Evolutionary conservation across 192 early-diverging fungal species (phyloP), one percentile per base, ranked within the genome.

Genomic region (Haplosporangium gracile): DNA sequence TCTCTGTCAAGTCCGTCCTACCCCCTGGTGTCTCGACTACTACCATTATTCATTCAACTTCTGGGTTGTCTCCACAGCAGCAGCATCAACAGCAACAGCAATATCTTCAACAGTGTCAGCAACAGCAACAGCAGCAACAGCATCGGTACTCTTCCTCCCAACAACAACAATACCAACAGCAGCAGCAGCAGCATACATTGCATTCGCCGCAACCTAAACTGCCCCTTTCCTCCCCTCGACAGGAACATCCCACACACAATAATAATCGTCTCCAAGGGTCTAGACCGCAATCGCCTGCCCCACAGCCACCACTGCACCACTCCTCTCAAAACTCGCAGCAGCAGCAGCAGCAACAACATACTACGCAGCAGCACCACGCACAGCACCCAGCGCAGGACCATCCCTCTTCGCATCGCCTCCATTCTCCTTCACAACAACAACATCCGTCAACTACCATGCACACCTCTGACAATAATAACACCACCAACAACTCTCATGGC

Each of bases 391-490:
- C 60, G 32, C 60, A 65, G 60, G 60, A 65, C 29, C 26, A 32
- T 65, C 60, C 29, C 60, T 65, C 49, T 51, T 65, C 60, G 60
- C 60, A 65, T 65, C 60, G 60, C 60, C 60, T 29, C 60, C 60
- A 65, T 29, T 65, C 60, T 65, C 60, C 60, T 13, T 13, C 60
- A 51, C 11, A 49, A 49, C 49, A 22, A 29, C 26, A 15, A 65
- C 60, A 65, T 65, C 29, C 60, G 29, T 34, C 57, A n/a, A 55
- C 55, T n/a, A 13, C 3, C 60, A 65, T 65, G 60, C 60, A 65
- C 60, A 65, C 26, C 60, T 65, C 60, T 32, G 60, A 65, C n/a
- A 65, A 13, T 29, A 26, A 36, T 20, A 22, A 26, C 42, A 43
- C 1, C 42, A 9, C 42, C 42, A 43, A 42, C 39, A 42, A 40